A percentile compares a stretch with the other conserved stretches of the same genome.
Evolutionary conservation across 495 filamentous ascomycete genomes (phyloP).

Genomic region (Penicillium psychrofluorescens): DNA sequence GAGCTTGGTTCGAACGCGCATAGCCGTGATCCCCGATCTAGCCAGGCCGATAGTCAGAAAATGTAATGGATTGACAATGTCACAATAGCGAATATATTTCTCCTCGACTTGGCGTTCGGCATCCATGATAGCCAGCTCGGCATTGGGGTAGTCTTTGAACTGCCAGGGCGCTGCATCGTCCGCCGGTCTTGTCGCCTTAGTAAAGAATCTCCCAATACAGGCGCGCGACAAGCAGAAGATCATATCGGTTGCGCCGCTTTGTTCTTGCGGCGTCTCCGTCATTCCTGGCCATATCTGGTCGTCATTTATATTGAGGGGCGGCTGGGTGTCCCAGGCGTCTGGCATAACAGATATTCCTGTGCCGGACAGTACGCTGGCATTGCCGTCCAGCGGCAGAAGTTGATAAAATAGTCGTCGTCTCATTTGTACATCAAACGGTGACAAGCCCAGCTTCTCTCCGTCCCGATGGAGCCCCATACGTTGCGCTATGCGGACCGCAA

Average conservation of each 20-base stretch:
- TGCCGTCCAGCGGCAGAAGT: conserved; percentile 31
- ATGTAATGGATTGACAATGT: conserved; percentile 52
- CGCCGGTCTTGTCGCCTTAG: conserved; percentile 1
- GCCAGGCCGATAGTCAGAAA: conserved; percentile 56
- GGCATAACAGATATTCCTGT: conserved; percentile 12
- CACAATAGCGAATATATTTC: conserved; percentile 46
- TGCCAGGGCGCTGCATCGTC: conserved; percentile 1
- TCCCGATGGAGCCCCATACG: conserved; percentile 44
- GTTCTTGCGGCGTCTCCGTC: conserved; percentile 22
- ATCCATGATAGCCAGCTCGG: conserved; percentile 26
- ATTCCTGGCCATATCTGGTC: conserved; percentile 40
- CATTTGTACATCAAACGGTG: conserved; percentile 42
- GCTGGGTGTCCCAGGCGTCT: conserved; percentile 16
- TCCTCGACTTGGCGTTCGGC: conserved; percentile 23
- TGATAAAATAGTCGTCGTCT: conserved; percentile 43
- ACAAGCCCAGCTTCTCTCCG: conserved; percentile 29
- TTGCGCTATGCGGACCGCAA: conserved; percentile 41
- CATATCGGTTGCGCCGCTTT: conserved; percentile 63
- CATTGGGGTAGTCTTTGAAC: conserved; percentile 26
- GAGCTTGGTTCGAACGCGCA: conserved; percentile 9
- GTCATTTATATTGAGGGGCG: conserved; percentile 51
- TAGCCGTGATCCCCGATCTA: conserved; percentile 9
- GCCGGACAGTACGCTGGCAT: conserved; percentile 22
- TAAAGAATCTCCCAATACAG: conserved; percentile 22
- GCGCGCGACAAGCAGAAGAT: conserved; percentile 66